Conservation (phyloP, 2,329 filamentous ascomycete genomes). For the Hypoxylon sp. region DNA sequence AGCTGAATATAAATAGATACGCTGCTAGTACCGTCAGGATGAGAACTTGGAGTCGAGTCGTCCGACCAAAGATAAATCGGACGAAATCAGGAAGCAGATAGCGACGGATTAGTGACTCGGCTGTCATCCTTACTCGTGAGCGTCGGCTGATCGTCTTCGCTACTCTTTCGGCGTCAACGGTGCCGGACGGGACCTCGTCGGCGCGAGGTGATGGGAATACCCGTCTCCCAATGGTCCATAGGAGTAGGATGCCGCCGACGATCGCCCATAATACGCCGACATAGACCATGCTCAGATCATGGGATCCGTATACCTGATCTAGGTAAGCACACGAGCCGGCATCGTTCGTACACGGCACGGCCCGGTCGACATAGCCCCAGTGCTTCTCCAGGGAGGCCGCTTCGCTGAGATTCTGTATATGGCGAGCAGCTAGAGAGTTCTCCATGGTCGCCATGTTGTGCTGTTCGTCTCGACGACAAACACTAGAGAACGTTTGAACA, state of each 20-base stretch:
- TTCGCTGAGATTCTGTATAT: conserved; percentile 60
- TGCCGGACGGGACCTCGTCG: conserved; percentile 38
- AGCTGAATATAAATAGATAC: conserved; percentile 76
- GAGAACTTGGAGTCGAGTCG: conserved; percentile 75
- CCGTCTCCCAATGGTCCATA: conserved; percentile 56
- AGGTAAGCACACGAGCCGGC: conserved; percentile 68
- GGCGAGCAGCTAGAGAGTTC: conserved; percentile 46
- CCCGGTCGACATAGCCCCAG: conserved; percentile 68
- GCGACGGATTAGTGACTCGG: conserved; percentile 57
- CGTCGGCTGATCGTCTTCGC: conserved; percentile 27
- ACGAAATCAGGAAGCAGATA: conserved; percentile 72
- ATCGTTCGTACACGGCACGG: conserved; percentile 69
- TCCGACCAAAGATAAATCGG: conserved; percentile 71
- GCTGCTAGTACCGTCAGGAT: conserved; percentile 67
- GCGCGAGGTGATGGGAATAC: conserved; percentile 43
- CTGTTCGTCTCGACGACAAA: conserved; percentile 15
- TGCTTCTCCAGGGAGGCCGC: conserved; percentile 57
- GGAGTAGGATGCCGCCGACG: conserved; percentile 57
- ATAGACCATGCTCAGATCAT: conserved; percentile 64
- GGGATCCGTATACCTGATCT: conserved; percentile 62
- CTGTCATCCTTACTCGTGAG: conserved; percentile 52
- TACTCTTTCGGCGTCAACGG: conserved; percentile 36
- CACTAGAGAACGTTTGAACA: conserved; percentile 8
- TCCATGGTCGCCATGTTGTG: conserved; percentile 43
- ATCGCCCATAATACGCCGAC: conserved; percentile 63